Evolutionary conservation across 331 rosid genomes (phyloP), one percentile per base, ranked within the genome.

Genomic region (Prunus yedoensis): DNA sequence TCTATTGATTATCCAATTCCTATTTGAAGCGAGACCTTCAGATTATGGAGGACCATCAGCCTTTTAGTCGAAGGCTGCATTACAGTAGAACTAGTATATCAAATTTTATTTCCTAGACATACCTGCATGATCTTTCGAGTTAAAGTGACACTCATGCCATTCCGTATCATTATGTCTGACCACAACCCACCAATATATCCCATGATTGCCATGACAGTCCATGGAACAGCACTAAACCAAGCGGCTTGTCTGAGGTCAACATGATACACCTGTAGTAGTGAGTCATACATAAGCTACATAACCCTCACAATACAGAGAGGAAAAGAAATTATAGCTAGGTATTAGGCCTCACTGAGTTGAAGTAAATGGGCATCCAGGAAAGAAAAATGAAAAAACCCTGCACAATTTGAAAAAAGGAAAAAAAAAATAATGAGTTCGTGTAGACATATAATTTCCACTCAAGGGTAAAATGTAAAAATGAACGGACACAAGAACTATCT

Each of bases 281-380:
- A 52, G 32, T 65, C 63, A 66, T 59, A 20, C 76, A 73, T 62
- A 66, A 68, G 38, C 60, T 28, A 51, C 18, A 18, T 57, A 68
- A 25, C 28, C 16, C n/a, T 47, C 71, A 52, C 3, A 11, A 18
- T 51, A 3, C 6, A 49, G 45, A 59, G 35, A 23, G 23, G 49
- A 9, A 71, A 11, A 57, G 2, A 66, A 21, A 41, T 12, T 30
- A 38, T 68, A 74, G 57, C 73, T 35, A 68, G 75, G 73, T 16
- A 74, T 17, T 52, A 57, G 65, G 83, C 62, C 96, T 91, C 82
- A 94, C 99, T 20, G 93, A 77, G 87, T 87, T 90, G 87, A 94
- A 94, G 90, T 92, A 94, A 80, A 94, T 86, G 67, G 99, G 99
- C 99, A 94, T 94, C 97, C 99, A 90, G 78, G 99, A 92, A 83